Evolutionary conservation across 1,284 basidiomycete genomes (phyloP), one percentile per base, ranked within the genome.

Genomic region (Apiotrichum veenhuisii): DNA sequence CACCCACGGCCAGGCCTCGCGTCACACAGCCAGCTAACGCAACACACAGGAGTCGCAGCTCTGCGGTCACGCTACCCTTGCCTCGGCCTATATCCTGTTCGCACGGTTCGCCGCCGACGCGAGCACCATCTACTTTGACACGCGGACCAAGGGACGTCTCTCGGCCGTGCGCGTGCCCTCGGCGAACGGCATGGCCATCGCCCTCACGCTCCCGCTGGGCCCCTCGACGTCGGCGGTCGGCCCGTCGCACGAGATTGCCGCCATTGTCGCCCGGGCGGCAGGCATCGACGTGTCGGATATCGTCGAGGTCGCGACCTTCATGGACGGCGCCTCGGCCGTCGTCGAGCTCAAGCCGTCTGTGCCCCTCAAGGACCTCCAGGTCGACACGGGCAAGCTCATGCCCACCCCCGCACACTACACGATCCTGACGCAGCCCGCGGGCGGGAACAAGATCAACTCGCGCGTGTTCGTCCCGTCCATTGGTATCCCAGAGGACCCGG

Each of bases 61-160:
- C 17, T 73, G 71, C 57, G 71, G 71, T 1, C 71, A 73, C 55
- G 70, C 68, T 3, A 72, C 70, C 1, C 57, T 70, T 1, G 71
- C 70, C 0, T 52, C 71, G 0, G 59, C 70, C 4, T 17, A 10
- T 2, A 46, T 61, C 4, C 25, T 61, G 26, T 57, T 58, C 38
- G 49, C 49, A 1, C 38, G 12, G 10, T 57, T 68, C 37, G 65
- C 65, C 54, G 65, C 67, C 1, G n/a, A 38, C 7, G 37, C 58
- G 1, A 18, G 50, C 9, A 22, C 27, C 0, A 43, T 71, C 30
- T 26, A 51, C 23, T 69, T 69, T 50, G 34, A 62, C 18, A 67
- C 65, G 12, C 48, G 48, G 26, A 59, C 47, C 30, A 50, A 59
- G 2, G 71, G 69, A 7, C 50, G 37, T 5, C 62, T 73, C 22